Conservation (phyloP, 2,329 filamentous ascomycete species). For the Alternaria gansuensis region DNA sequence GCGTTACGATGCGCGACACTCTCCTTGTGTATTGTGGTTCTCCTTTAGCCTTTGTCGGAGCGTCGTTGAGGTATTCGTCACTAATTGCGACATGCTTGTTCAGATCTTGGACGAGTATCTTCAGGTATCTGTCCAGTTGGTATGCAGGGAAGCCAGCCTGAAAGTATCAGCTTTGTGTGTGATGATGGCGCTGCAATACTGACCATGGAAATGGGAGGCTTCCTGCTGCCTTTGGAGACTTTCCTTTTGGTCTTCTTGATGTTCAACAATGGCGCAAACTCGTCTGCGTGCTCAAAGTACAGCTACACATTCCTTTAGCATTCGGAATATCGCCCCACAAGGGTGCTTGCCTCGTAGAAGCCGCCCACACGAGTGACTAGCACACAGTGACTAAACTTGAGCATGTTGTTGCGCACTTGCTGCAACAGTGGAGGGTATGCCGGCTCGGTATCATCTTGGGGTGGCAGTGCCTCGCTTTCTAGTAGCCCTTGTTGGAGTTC, state of each 20-base stretch:
- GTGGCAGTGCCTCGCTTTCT: constrained; percentile 53
- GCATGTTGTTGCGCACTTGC: constrained; percentile 88
- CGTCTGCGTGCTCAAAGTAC: constrained; percentile 94
- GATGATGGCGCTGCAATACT: constrained; percentile 18
- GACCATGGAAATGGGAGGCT: constrained; percentile 80
- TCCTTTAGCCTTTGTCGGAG: constrained; percentile 75
- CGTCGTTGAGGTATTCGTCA: constrained; percentile 85
- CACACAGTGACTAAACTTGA: constrained; percentile 88
- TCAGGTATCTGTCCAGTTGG: constrained; percentile 91
- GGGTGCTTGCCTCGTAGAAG: constrained; percentile 78
- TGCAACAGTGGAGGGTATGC: constrained; percentile 87
- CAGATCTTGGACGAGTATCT: constrained; percentile 88
- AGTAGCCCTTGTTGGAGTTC: constrained; percentile 67
- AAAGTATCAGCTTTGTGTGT: constrained; percentile 19
- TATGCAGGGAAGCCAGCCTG: constrained; percentile 92
- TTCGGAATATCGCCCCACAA: constrained; percentile 2
- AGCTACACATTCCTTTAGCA: constrained; percentile 57
- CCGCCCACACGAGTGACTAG: constrained; percentile 90
- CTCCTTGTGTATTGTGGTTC: constrained; percentile 84
- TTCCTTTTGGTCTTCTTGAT: constrained; percentile 85
- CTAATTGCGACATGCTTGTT: constrained; percentile 92
- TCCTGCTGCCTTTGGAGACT: constrained; percentile 65
- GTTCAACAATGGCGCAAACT: constrained; percentile 84
- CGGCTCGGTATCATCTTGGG: constrained; percentile 59
- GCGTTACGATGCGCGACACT: constrained; percentile 88